These are phyloP conservation scores for Parastagonospora avenae DNA, from an alignment of 2,329 filamentous ascomycete genomes.

Conservation along the genomic window DNA sequence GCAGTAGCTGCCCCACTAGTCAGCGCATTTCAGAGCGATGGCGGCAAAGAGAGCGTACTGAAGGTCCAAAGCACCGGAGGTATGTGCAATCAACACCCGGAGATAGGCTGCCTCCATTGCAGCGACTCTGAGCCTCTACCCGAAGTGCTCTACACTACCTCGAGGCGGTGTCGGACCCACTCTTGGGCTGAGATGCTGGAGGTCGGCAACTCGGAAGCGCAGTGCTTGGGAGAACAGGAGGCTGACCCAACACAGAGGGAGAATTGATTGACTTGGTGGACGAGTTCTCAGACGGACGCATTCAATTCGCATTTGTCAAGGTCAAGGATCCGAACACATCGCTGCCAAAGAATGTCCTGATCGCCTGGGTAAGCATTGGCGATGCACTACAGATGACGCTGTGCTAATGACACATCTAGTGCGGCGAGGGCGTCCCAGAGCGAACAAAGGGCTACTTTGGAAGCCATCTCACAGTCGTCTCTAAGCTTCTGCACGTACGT, in stretches of 20 bases:
- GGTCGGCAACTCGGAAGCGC: not conserved
- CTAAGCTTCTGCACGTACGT: conserved; percentile 82
- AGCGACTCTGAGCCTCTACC: not conserved
- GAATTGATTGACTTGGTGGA: conserved; percentile 89
- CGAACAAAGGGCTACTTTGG: conserved; percentile 98
- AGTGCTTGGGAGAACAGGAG: conserved; percentile 1
- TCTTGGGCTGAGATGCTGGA: conserved; percentile 3
- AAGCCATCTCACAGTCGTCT: conserved; percentile 86
- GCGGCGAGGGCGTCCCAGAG: conserved; percentile 96
- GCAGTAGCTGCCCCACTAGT: conserved; percentile 89
- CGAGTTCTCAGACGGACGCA: conserved; percentile 93
- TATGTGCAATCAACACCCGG: conserved; percentile 47
- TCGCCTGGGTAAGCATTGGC: conserved; percentile 71
- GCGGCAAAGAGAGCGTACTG: conserved; percentile 88
- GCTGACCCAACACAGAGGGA: conserved; percentile 67
- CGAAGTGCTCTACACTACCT: not conserved
- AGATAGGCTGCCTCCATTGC: not conserved
- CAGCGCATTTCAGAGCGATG: conserved; percentile 87
- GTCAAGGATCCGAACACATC: conserved; percentile 92
- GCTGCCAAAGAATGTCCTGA: conserved; percentile 89
- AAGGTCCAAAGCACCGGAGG: conserved; percentile 93
- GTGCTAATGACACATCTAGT: conserved; percentile 54
- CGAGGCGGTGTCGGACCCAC: conserved; percentile 16
- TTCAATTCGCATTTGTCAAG: conserved; percentile 96
- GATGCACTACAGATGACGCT: not conserved